phyloP scores from a whole-genome alignment of 139 green algal species.

The Marvania coccoides region DNA sequence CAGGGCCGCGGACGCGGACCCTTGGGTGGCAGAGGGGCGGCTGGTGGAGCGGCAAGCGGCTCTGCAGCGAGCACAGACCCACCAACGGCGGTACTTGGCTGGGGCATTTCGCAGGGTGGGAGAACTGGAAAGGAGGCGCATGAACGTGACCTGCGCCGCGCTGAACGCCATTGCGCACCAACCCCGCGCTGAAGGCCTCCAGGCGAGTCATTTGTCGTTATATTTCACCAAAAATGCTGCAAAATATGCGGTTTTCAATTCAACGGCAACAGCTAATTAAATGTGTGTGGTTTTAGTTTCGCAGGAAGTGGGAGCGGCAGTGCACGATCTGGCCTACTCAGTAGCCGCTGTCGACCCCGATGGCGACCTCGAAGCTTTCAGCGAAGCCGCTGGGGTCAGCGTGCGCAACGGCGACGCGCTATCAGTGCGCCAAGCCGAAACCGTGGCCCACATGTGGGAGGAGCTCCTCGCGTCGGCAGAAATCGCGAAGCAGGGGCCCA shows the following conservation, averaged over 20 bases:
- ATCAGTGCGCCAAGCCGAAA: conserved; percentile 41
- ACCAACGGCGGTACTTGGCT: conserved; percentile 44
- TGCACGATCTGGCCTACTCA: background rate
- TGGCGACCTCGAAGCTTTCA: conserved; percentile 21
- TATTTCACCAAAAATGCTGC: too few relatives aligned
- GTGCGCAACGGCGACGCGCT: conserved; percentile 30
- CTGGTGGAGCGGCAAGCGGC: conserved; percentile 37
- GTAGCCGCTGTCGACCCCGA: conserved; percentile 11
- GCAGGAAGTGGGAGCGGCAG: background rate
- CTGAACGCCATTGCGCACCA: conserved; percentile 9
- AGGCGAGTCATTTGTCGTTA: too few relatives aligned
- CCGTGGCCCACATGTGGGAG: conserved; percentile 33
- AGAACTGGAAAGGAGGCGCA: conserved; percentile 39
- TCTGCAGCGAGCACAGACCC: conserved; percentile 20
- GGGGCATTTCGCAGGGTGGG: conserved; percentile 28
- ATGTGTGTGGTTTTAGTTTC: background rate
- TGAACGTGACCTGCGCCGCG: conserved; percentile 9
- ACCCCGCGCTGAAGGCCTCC: too few relatives aligned
- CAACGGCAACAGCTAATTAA: too few relatives aligned
- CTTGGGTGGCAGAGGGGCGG: conserved; percentile 43
- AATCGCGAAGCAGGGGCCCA: conserved; percentile 51
- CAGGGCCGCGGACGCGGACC: conserved; percentile 44
- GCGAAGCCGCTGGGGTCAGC: conserved; percentile 3
- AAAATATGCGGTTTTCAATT: too few relatives aligned
- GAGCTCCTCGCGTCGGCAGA: conserved; percentile 64